Conservation (phyloP, 495 filamentous ascomycete genomes). For the Astrothelium macrocarpum region DNA sequence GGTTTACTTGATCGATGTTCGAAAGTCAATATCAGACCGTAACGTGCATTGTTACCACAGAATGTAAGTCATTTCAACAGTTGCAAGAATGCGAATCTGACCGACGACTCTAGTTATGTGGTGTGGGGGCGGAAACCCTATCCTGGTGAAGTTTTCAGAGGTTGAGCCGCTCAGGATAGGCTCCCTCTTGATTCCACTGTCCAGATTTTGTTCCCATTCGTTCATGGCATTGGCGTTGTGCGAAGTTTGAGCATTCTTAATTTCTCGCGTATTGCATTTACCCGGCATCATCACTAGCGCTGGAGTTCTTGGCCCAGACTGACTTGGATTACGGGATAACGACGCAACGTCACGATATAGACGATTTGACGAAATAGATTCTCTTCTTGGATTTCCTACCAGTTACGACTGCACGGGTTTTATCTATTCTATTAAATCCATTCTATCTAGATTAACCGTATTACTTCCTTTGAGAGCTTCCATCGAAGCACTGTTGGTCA, state of each 20-base stretch:
- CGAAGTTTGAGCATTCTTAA: too few species aligned
- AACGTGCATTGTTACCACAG: conserved; percentile 36
- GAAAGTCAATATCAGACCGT: conserved; percentile 32
- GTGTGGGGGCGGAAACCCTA: conserved; percentile 30
- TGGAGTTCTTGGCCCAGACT: not conserved
- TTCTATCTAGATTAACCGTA: not conserved
- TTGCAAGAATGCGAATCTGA: not conserved
- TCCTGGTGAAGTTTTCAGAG: not conserved
- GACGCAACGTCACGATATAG: not conserved
- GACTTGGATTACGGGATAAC: not conserved
- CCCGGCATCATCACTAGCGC: not conserved
- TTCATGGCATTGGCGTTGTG: not conserved
- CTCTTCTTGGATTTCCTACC: not conserved
- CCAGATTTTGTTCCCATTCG: not conserved
- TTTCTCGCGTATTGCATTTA: not conserved
- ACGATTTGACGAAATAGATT: conserved; percentile 2
- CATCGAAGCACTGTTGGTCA: not conserved
- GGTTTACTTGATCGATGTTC: conserved; percentile 33
- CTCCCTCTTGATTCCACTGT: not conserved
- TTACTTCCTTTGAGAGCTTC: not conserved
- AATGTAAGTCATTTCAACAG: conserved; percentile 25
- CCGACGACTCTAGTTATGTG: conserved; percentile 18
- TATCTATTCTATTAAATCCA: not conserved
- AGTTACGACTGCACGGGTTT: not conserved
- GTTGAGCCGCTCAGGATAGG: not conserved